phyloP scores from a whole-genome alignment of 306 rosid species.

The Senna siamea region DNA sequence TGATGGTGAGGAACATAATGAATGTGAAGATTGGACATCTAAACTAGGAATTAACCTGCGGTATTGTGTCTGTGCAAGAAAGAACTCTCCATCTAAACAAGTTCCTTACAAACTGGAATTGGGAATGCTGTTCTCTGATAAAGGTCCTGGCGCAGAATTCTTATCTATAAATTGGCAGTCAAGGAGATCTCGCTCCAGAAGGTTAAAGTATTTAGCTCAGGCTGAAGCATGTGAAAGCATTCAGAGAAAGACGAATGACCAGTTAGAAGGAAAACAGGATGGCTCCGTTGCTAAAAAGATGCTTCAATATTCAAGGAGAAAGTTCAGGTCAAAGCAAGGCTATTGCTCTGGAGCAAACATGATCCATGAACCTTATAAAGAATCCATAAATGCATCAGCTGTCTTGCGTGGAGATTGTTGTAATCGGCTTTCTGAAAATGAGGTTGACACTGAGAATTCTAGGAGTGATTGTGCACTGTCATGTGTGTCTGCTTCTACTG shows the following conservation, averaged over 20 bases:
- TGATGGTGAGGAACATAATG: conserved; percentile 67
- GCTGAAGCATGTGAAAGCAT: conserved; percentile 45
- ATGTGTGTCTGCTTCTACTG: conserved; percentile 39
- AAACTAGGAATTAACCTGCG: conserved; percentile 81
- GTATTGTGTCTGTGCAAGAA: conserved; percentile 74
- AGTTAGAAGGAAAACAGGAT: conserved; percentile 39
- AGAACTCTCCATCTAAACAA: conserved; percentile 67
- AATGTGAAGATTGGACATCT: conserved; percentile 91
- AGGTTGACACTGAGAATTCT: conserved; percentile 45
- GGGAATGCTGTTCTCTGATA: conserved; percentile 63
- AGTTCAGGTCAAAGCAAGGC: conserved; percentile 58
- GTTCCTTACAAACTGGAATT: conserved; percentile 66
- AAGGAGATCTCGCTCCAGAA: conserved; percentile 77
- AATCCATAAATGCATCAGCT: conserved; percentile 37
- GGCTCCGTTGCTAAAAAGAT: conserved; percentile 44
- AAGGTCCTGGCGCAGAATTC: conserved; percentile 44
- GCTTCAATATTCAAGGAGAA: conserved; percentile 86
- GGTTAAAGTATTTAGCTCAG: conserved; percentile 42
- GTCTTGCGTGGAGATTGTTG: conserved; percentile 40
- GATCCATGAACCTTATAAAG: conserved; percentile 36
- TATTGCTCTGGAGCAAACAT: conserved; percentile 43
- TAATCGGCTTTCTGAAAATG: conserved; percentile 40
- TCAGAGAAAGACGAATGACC: conserved; percentile 57
- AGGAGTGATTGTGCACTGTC: conserved; percentile 43
- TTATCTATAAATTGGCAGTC: conserved; percentile 67